Base-by-base conservation (phyloP, 208 protist genomes). In the Leishmania arabica region DNA sequence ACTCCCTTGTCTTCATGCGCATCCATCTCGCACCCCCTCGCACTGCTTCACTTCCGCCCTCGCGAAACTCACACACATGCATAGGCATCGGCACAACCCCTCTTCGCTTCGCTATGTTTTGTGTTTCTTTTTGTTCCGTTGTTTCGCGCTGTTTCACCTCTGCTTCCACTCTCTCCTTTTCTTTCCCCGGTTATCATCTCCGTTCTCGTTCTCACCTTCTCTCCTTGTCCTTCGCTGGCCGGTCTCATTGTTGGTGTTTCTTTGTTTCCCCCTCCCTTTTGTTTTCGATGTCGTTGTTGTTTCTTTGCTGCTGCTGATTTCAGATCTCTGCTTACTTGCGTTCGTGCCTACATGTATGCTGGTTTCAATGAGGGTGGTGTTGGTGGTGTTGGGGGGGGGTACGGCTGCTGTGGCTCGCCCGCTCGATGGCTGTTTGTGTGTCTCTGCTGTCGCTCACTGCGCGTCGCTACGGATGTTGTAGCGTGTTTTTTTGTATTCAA, bases 121-220 rank as follows among this genome's bases (percentile, higher is more conserved):
- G 24, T 69, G 64, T 69, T 69, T 69, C 42, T 69, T 45, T 72
- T 78, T 79, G 1, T 40, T 78, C 71, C 65, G 66, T 73, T 79
- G 42, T 45, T 49, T 80, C 24, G 9, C 27, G 19, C 31, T 40
- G 31, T 68, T 40, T 64, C 15, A 64, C 11, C 58, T 60, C 53
- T 79, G 58, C 64, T 74, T 54, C 31, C 71, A 54, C 11, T 66
- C 73, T 62, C 34, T 66, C 62, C 78, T 65, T 77, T 69, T 74
- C 37, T 37, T 71, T 69, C 45, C 19, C 6, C 2, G 7, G n/a
- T 31, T 72, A 2, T 37, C 51, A 51, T 70, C 53, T 73, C 73
- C 27, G 45, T 58, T n/a, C 75, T 77, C 45, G 27, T 47, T 51
- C 31, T 60, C 73, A 37, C 17, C 37, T 40, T 34, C n/a, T 54